Base-by-base conservation (phyloP, 495 filamentous ascomycete genomes). In the Podospora australis region DNA sequence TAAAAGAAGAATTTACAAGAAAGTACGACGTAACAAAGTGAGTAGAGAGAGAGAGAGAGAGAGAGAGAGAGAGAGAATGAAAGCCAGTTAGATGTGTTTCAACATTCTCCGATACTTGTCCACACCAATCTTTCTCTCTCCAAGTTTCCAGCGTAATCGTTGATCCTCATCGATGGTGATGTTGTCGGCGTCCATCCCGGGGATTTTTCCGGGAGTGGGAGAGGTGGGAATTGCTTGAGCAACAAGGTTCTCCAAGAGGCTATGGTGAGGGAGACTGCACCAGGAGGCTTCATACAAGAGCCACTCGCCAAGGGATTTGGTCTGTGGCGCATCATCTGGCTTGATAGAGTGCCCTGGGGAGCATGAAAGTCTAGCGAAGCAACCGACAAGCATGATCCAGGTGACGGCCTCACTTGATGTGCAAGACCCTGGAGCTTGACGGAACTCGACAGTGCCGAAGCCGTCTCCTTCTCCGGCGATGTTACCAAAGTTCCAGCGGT, bases 281-380 rank as follows among this genome's bases (percentile, higher is more conserved):
- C 39, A 38, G 22, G 49, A 32, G 13, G 66, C 58, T 30, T 72
- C 66, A 16, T 68, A 67, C 19, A 58, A 29, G 39, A 70, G 48
- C 57, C 60, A 67, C 41, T 63, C 64, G 6, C 55, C 57, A 7
- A 70, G 56, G 7, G 61, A 55, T 39, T 54, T 44, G 2, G 63
- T 25, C 32, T 44, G 35, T 11, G 57, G 50, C 29, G 28, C 32
- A 7, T 42, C 32, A n/a, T 30, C 35, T 2, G 54, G 44, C 11
- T 52, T 41, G 39, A 63, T 39, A 2, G 30, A 20, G 38, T 40
- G 46, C 17, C 44, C 55, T 16, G 41, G 32, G 6, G 39, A 43
- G 42, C 57, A 60, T 26, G 48, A 50, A 30, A 65, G 13, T 8
- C 55, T 38, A 16, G 59, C 59, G 14, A 65, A 58, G 39, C 59